Percentiles rank a stretch among this genome's conserved stretches.
Conservation (phyloP, 2,329 filamentous ascomycete species). For the Neofusicoccum laricinum region DNA sequence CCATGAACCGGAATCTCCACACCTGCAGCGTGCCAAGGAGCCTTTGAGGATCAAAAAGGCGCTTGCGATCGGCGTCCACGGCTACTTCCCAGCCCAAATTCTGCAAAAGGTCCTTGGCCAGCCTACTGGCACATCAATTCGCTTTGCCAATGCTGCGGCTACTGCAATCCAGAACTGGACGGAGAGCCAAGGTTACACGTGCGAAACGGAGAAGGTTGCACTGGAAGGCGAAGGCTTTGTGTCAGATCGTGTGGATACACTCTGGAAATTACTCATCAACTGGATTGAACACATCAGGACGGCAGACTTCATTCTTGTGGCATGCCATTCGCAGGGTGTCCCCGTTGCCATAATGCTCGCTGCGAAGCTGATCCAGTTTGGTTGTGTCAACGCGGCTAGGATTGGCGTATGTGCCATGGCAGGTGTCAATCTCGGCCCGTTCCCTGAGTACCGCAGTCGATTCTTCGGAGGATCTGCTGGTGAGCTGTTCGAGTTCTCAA, state of each 20-base stretch:
- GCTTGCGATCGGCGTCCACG: constrained; percentile 90
- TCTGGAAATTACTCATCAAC: constrained; percentile 93
- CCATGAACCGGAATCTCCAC: constrained; percentile 54
- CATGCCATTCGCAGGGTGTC: constrained; percentile 93
- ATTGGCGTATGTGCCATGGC: constrained; percentile 88
- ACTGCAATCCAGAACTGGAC: constrained; percentile 82
- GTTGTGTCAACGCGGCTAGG: constrained; percentile 71
- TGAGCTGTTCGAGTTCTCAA: constrained; percentile 91
- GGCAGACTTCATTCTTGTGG: constrained; percentile 88
- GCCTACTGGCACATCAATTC: constrained; percentile 90
- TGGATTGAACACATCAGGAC: constrained; percentile 87
- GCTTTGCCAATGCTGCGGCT: constrained; percentile 85
- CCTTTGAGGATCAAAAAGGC: constrained; percentile 76
- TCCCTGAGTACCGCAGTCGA: constrained; percentile 84
- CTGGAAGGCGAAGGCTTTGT: constrained; percentile 95
- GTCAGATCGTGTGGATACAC: constrained; percentile 78
- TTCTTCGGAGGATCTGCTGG: constrained; percentile 81
- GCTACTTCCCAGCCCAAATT: constrained; percentile 83
- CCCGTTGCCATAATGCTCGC: constrained; percentile 90
- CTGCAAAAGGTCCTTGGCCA: constrained; percentile 90
- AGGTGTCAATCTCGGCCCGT: constrained; percentile 89
- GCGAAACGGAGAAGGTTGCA: constrained; percentile 90
- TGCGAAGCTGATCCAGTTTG: constrained; percentile 87
- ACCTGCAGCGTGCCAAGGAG: constrained; percentile 70
- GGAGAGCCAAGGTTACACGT: constrained; percentile 66